Evolutionary conservation across 176 grass and related monocot genomes (phyloP), one percentile per base, ranked within the genome.

Genomic region (Bolboschoenus planiculmis): DNA sequence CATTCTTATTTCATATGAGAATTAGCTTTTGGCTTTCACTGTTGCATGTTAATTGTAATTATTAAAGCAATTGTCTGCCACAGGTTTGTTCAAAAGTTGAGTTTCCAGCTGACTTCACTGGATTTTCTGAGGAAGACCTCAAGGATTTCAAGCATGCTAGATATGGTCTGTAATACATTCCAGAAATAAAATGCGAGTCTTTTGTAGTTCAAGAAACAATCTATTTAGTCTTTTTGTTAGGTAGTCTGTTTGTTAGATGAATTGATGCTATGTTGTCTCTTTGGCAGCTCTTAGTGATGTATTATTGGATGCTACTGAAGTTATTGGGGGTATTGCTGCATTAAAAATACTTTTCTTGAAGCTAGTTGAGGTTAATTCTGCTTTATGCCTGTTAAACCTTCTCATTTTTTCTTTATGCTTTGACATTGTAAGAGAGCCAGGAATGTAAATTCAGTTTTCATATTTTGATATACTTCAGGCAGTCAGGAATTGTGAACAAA

Each of bases 41-140:
- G 26, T 51, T 53, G 6, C 5, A 33, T 76, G 43, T 33, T 51
- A 24, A 51, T 76, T n/a, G n/a, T n/a, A n/a, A n/a, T n/a, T n/a
- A 51, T 14, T 76, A 76, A 72, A 76, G 46, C 44, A 48, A 81
- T 87, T 36, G 73, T 16, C 4, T 80, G n/a, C 65, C 84, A 80
- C 87, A 99, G 96, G 96, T 99, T 43, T 95, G 90, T 87, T 91
- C 65, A 73, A 93, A 90, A 84, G 92, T 95, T 90, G 92, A 99
- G 89, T 99, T 91, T 82, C 96, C 96, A 79, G 89, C 91, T 56
- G 89, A 87, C 44, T 99, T 90, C 43, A 63, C 85, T 31, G 85
- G 87, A 40, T 89, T 95, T 79, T 95, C 96, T 16, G 91, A 99
- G 70, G 96, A 99, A 85, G 92, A 99, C 61, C 82, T 86, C 42